Conservation (phyloP, 163 green algal species). For the Scenedesmus sp. region DNA sequence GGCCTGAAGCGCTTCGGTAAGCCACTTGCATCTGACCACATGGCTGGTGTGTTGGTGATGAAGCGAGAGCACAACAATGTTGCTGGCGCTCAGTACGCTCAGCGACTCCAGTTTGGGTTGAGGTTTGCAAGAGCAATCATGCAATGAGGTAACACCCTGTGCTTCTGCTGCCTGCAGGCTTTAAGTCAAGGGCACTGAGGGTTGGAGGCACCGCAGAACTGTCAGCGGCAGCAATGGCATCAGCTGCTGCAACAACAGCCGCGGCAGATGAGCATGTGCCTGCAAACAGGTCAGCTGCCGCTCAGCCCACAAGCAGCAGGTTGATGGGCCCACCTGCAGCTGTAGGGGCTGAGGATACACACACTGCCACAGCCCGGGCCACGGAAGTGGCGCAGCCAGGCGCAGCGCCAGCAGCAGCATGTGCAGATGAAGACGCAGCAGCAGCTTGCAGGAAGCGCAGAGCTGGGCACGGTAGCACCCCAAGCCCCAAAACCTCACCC, state of each 20-base stretch:
- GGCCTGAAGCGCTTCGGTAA: constrained; percentile 64
- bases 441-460: constrained; percentile 53
- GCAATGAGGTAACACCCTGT: background rate
- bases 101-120: too few species aligned
- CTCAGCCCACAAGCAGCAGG: background rate
- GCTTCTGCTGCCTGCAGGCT: constrained; percentile 31
- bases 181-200: constrained; percentile 65
- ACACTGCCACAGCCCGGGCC: background rate
- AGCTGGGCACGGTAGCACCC: constrained; percentile 18
- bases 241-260: background rate
- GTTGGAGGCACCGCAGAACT: constrained; percentile 48
- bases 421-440: constrained; percentile 34
- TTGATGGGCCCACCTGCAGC: background rate
- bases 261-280: background rate
- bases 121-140: too few species aligned
- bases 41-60: too few species aligned
- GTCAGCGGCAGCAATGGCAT: background rate
- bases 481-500: constrained; percentile 11
- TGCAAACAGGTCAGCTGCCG: background rate
- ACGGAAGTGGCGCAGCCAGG: background rate
- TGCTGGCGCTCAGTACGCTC: too few species aligned
- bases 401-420: background rate
- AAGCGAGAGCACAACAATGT: too few species aligned
- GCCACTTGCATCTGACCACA: background rate
- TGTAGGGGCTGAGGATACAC: background rate